A percentile compares a stretch with the other conserved stretches of the same genome.
phyloP scores from a whole-genome alignment of 2,329 filamentous ascomycete species.

The Eurotiales sp. region DNA sequence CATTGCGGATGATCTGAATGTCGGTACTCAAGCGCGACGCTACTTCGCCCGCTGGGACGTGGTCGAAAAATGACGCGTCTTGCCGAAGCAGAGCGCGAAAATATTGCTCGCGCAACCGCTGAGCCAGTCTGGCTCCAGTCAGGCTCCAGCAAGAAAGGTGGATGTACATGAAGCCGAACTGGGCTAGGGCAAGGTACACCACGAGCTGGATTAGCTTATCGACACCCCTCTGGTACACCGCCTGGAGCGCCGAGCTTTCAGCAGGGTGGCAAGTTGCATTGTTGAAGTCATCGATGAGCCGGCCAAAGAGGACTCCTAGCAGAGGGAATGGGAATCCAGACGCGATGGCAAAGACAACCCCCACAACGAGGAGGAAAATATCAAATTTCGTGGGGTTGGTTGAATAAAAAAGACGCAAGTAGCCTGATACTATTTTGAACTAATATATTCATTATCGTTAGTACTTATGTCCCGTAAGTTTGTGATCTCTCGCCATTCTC shows the following conservation, averaged over 20 bases:
- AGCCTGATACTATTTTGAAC: no score
- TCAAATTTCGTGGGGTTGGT: conserved; percentile 18
- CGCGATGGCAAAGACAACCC: conserved; percentile 24
- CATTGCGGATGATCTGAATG: conserved; percentile 63
- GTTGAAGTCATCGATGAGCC: conserved; percentile 30
- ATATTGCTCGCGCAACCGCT: conserved; percentile 60
- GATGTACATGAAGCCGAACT: conserved; percentile 61
- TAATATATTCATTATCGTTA: no score
- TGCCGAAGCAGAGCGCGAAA: conserved; percentile 58
- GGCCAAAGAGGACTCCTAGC: conserved; percentile 29
- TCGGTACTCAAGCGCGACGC: conserved; percentile 62
- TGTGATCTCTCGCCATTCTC: no score
- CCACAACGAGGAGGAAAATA: conserved; percentile 19
- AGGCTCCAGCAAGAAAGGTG: conserved; percentile 63
- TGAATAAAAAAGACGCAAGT: conserved; percentile 12
- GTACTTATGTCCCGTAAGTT: no score
- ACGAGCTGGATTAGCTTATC: conserved; percentile 45
- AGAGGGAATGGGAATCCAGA: conserved; percentile 30
- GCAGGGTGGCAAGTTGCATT: conserved; percentile 19
- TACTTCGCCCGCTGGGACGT: conserved; percentile 60
- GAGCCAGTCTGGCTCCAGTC: conserved; percentile 60
- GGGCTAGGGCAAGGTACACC: conserved; percentile 61
- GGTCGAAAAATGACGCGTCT: conserved; percentile 62
- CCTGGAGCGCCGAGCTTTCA: no score
- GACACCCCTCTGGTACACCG: no score